Conservation (phyloP, 495 filamentous ascomycete species). For the Antarctomyces pellizariae region DNA sequence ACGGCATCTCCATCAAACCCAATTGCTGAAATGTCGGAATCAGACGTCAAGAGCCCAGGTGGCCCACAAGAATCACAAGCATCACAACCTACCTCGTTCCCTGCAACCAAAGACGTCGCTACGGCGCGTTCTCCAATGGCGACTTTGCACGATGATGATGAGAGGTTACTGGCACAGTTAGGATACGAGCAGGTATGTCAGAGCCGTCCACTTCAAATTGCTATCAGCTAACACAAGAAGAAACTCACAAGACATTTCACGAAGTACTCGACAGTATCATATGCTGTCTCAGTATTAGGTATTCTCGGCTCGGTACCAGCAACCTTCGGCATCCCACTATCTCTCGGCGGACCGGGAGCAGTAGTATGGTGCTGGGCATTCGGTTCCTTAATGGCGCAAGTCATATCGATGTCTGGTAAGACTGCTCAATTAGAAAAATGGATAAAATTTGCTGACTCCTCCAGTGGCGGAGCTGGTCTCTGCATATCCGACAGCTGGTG, state of each 20-base stretch:
- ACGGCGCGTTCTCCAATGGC: too few species aligned
- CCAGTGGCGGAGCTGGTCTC: constrained; percentile 33
- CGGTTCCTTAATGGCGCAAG: constrained; percentile 43
- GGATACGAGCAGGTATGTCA: constrained; percentile 39
- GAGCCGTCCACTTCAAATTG: background rate
- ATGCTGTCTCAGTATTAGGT: constrained; percentile 49
- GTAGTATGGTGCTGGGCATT: constrained; percentile 53
- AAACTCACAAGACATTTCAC: constrained; percentile 43
- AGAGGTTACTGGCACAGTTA: constrained; percentile 38
- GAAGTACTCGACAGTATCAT: constrained; percentile 52
- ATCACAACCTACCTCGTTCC: too few species aligned
- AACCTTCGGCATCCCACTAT: constrained; percentile 36
- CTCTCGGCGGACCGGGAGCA: constrained; percentile 44
- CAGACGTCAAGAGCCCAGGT: too few species aligned
- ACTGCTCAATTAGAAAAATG: constrained; percentile 1
- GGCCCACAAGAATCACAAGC: too few species aligned
- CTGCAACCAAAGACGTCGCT: too few species aligned
- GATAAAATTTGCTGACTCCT: constrained; percentile 1
- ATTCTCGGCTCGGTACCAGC: constrained; percentile 48
- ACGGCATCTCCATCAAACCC: too few species aligned
- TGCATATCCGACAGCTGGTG: constrained; percentile 37
- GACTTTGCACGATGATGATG: constrained; percentile 37
- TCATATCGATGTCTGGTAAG: constrained; percentile 36
- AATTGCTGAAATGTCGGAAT: too few species aligned
- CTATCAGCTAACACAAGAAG: constrained; percentile 11